These are phyloP conservation scores for Podospora anserina DNA, from an alignment of 495 filamentous ascomycete genomes.

Conservation along the genomic window DNA sequence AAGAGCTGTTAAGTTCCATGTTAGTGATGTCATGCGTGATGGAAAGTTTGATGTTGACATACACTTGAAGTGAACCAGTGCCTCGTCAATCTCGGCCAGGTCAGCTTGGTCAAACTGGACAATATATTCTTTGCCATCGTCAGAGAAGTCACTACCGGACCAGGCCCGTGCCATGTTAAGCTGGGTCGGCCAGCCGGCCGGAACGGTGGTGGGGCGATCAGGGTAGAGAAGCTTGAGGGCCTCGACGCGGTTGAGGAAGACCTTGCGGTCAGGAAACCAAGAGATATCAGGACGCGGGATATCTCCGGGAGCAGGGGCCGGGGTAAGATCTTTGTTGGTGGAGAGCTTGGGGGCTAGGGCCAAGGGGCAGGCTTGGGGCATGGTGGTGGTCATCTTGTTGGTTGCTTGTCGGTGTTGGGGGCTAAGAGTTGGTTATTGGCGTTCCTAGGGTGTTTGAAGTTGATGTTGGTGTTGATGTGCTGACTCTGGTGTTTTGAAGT, in stretches of 20 bases:
- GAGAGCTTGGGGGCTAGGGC: background rate
- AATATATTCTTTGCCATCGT: slow-evolving; percentile 25
- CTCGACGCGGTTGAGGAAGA: slow-evolving; percentile 30
- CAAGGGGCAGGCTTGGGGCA: slow-evolving; percentile 12
- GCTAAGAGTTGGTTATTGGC: background rate
- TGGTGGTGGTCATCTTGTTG: background rate
- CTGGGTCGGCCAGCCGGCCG: slow-evolving; percentile 28
- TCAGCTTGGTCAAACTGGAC: slow-evolving; percentile 24
- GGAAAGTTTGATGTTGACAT: background rate
- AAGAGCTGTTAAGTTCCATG: slow-evolving; percentile 8
- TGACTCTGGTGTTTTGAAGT: background rate
- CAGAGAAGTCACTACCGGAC: slow-evolving; percentile 29
- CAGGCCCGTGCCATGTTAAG: slow-evolving; percentile 26
- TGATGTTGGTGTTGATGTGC: background rate
- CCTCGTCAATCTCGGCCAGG: slow-evolving; percentile 29
- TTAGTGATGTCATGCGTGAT: background rate
- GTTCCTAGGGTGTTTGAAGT: background rate
- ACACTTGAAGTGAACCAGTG: slow-evolving; percentile 29
- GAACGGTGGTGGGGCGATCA: slow-evolving; percentile 29
- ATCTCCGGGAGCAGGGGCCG: slow-evolving; percentile 13
- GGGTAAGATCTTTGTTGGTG: background rate
- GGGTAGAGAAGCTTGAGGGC: slow-evolving; percentile 20
- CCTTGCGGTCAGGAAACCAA: slow-evolving; percentile 33
- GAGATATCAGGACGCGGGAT: slow-evolving; percentile 26
- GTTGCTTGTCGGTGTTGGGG: background rate